Percentiles rank a stretch among this genome's conserved stretches.
Evolutionary conservation across 805 yeast species (phyloP).

Genomic region (Metschnikowia colocasiae): DNA sequence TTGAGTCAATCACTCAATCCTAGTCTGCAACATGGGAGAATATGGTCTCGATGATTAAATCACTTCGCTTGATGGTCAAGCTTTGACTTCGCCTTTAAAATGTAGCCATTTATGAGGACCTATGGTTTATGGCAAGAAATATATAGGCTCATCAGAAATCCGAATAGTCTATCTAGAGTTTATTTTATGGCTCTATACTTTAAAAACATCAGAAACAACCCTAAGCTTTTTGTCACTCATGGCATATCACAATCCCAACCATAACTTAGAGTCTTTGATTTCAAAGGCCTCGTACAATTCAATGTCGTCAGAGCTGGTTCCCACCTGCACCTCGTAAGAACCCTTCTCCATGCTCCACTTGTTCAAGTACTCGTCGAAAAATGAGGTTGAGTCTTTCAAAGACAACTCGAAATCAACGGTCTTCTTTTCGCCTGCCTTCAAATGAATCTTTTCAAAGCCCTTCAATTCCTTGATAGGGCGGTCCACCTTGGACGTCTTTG

Average conservation of each 20-base stretch:
- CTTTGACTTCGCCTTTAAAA: too few species aligned
- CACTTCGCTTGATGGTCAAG: neutral
- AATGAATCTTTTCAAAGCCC: slow-evolving; percentile 49
- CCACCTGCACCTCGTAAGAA: slow-evolving; percentile 46
- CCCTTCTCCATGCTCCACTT: slow-evolving; percentile 54
- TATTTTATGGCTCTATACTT: neutral
- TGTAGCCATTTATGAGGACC: too few species aligned
- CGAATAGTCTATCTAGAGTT: neutral
- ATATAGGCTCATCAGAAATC: too few species aligned
- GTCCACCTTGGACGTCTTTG: slow-evolving; percentile 34
- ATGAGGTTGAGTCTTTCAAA: slow-evolving; percentile 51
- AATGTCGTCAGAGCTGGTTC: slow-evolving; percentile 35
- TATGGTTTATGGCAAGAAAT: neutral
- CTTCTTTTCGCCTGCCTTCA: slow-evolving; percentile 43
- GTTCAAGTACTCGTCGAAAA: slow-evolving; percentile 46
- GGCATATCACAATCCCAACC: slow-evolving; percentile 14
- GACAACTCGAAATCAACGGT: slow-evolving; percentile 37
- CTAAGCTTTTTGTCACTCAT: too few species aligned
- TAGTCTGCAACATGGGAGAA: too few species aligned
- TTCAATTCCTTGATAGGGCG: slow-evolving; percentile 61
- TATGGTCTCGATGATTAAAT: too few species aligned
- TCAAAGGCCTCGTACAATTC: slow-evolving; percentile 9
- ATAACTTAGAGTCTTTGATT: slow-evolving; percentile 8
- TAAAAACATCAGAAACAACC: too few species aligned
- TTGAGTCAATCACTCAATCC: too few species aligned